Evolutionary conservation across 192 early-diverging fungal species (phyloP).

Genomic region (Gaertneriomyces semiglobifer): DNA sequence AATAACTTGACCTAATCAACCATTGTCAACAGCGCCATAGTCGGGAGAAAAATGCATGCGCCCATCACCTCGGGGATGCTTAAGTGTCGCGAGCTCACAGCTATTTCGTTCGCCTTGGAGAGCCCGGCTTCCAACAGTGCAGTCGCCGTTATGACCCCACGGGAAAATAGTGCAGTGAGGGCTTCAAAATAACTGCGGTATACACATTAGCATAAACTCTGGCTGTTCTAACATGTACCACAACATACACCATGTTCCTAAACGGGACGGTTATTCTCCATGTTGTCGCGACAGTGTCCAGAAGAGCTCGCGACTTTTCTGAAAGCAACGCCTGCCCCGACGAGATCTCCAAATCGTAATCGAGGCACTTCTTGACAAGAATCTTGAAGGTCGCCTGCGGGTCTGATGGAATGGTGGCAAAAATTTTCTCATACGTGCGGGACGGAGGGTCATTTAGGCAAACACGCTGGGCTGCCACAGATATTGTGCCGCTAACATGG

Average conservation of each 20-base stretch:
- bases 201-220: not conserved
- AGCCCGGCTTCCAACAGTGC: conserved; percentile 13
- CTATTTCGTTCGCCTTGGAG: not conserved
- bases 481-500: conserved; percentile 16
- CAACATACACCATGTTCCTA: conserved; percentile 25
- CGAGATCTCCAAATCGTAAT: not conserved
- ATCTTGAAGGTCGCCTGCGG: conserved; percentile 8
- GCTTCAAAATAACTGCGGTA: conserved; percentile 25
- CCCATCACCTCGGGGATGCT: too few relatives aligned
- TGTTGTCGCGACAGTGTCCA: conserved; percentile 16
- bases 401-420: conserved; percentile 15
- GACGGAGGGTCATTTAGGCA: too few relatives aligned
- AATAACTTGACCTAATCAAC: conserved; percentile 17
- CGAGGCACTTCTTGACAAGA: not conserved
- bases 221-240: not conserved
- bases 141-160: conserved; percentile 13
- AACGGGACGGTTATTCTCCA: conserved; percentile 25
- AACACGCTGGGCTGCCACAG: conserved; percentile 2
- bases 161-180: conserved; percentile 15
- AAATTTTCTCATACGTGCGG: not conserved
- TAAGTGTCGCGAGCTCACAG: too few relatives aligned
- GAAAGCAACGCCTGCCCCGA: not conserved
- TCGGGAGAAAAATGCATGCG: not conserved
- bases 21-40: not conserved
- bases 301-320: not conserved